Percentiles rank a stretch among this genome's conserved stretches.
phyloP scores from a whole-genome alignment of 2,329 filamentous ascomycete species.

The Cladophialophora carrionii region DNA sequence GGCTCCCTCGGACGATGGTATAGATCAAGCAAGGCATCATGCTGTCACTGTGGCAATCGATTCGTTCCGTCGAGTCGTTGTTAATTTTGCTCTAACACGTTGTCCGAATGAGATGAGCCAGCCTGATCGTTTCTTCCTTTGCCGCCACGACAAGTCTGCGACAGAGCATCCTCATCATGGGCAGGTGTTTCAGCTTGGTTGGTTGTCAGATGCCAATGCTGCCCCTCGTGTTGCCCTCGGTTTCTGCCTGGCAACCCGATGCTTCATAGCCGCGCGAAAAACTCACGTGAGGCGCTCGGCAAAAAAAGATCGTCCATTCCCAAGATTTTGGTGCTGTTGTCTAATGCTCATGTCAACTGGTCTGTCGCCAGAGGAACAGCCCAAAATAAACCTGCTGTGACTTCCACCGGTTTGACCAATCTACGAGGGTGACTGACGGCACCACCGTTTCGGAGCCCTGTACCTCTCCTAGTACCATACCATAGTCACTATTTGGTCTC shows the following conservation, averaged over 20 bases:
- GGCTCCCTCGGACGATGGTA: not conserved
- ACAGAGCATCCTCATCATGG: conserved; percentile 9
- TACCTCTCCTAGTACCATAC: not conserved
- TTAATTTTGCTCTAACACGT: not conserved
- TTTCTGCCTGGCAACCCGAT: conserved; percentile 12
- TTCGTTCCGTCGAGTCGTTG: not conserved
- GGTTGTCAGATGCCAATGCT: conserved; percentile 5
- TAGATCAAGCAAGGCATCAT: not conserved
- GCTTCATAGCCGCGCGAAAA: not conserved
- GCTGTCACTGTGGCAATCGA: conserved; percentile 23
- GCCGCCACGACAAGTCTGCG: not conserved
- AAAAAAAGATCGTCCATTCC: conserved; percentile 7
- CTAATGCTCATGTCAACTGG: not conserved
- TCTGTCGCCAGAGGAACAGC: conserved; percentile 21
- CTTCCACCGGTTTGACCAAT: conserved; percentile 6
- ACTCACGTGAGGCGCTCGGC: conserved; percentile 22
- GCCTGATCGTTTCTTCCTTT: not conserved
- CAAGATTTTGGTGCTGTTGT: not conserved
- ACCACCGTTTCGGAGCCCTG: not conserved
- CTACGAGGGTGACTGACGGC: not conserved
- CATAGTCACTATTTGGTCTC: no score
- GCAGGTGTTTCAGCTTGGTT: conserved; percentile 4
- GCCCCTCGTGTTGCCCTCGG: not conserved
- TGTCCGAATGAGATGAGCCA: not conserved
- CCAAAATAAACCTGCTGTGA: conserved; percentile 14